Evolutionary conservation across 1,284 basidiomycete genomes (phyloP).

Genomic region (Fereydounia khargensis): DNA sequence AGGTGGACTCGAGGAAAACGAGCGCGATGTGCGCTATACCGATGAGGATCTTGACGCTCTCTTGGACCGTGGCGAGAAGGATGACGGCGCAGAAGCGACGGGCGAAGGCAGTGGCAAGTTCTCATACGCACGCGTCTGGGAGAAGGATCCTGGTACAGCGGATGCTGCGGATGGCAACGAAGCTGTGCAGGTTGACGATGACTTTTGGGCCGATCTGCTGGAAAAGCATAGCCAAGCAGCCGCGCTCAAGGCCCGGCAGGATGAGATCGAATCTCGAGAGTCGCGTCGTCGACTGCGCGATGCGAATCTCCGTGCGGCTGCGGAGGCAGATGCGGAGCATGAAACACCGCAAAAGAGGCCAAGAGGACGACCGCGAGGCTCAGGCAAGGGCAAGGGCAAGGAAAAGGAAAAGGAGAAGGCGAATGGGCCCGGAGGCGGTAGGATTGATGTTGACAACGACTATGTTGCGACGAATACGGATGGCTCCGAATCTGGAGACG

Average conservation of each 20-base stretch:
- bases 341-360: conserved; percentile 2
- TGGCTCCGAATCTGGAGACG: not conserved
- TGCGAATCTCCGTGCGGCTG: conserved; percentile 20
- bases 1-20: conserved; percentile 43
- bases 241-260: conserved; percentile 14
- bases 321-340: conserved; percentile 4
- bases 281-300: conserved; percentile 17
- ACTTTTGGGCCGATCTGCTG: conserved; percentile 52
- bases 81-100: conserved; percentile 12
- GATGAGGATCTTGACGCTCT: conserved; percentile 55
- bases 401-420: not conserved
- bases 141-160: conserved; percentile 20
- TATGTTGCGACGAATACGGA: not conserved
- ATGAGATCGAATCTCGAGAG: conserved; percentile 6
- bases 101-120: conserved; percentile 23
- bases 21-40: conserved; percentile 49
- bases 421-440: not conserved
- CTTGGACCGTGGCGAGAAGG: conserved; percentile 40
- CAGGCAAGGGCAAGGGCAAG: conserved; percentile 14
- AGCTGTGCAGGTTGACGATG: conserved; percentile 40
- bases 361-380: conserved; percentile 12
- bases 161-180: conserved; percentile 23
- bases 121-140: conserved; percentile 57
- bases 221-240: conserved; percentile 43
- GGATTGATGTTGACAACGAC: conserved; percentile 18